Evolutionary conservation across 176 grass and related monocot species (phyloP).

Genomic region (Zoysia pacifica): DNA sequence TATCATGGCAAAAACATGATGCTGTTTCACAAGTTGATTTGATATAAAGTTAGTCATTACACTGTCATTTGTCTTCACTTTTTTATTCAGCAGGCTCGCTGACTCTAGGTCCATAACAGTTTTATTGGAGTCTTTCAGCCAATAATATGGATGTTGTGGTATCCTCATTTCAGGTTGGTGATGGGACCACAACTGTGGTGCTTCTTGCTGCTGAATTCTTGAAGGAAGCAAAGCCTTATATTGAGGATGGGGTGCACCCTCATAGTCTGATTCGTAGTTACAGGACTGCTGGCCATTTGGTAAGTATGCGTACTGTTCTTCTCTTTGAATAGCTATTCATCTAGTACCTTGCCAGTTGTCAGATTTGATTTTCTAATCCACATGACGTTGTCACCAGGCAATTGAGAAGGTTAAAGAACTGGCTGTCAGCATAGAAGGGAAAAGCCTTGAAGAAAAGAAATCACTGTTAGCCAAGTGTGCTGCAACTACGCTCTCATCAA

Average conservation of each 20-base stretch:
- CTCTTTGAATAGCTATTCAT: slow-evolving; percentile 41
- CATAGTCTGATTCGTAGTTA: slow-evolving; percentile 91
- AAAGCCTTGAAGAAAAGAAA: slow-evolving; percentile 92
- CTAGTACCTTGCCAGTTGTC: slow-evolving; percentile 38
- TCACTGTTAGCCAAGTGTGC: slow-evolving; percentile 76
- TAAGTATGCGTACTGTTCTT: slow-evolving; percentile 35
- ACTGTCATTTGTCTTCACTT: not conserved
- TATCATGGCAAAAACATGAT: not conserved
- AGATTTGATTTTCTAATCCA: slow-evolving; percentile 46
- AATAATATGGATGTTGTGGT: slow-evolving; percentile 32
- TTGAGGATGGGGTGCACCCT: slow-evolving; percentile 90
- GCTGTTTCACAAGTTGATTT: not conserved
- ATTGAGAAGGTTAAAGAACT: slow-evolving; percentile 78
- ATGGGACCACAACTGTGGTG: slow-evolving; percentile 96
- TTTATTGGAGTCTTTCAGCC: slow-evolving; percentile 26
- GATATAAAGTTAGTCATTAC: not conserved
- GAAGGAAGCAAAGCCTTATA: slow-evolving; percentile 92
- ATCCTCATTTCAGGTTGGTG: slow-evolving; percentile 73
- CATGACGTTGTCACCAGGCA: slow-evolving; percentile 49
- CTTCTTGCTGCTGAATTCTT: slow-evolving; percentile 96
- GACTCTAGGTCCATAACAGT: not conserved
- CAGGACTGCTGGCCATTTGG: slow-evolving; percentile 69
- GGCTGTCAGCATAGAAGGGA: slow-evolving; percentile 91
- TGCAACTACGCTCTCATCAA: slow-evolving; percentile 78
- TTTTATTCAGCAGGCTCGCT: not conserved